Base-by-base conservation (phyloP, 2,329 filamentous ascomycete species). In the Atkinsonella hypoxylon region DNA sequence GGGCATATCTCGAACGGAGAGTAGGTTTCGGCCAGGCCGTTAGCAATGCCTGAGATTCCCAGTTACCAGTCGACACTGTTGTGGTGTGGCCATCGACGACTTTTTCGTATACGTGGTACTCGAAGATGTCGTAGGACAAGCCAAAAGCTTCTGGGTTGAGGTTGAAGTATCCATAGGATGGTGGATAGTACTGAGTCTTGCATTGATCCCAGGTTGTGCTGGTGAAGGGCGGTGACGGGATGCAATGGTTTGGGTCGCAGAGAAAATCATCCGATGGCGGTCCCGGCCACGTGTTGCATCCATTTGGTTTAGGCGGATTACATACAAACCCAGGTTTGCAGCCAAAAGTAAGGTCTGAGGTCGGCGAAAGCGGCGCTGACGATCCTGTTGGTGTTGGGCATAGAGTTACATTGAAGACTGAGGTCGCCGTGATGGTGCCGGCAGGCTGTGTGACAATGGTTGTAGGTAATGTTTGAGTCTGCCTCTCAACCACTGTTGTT, bases 81-180 rank as follows among this genome's bases (percentile, higher is more conserved):
- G 64, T 70, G 2, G 67, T 60, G 10, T 64, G 61, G 26, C 67
- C 67, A 30, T 65, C 56, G 7, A 68, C 50, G 2, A 65, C 60
- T 50, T 65, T 65, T 5, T 69, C 57, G 11, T 70, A 58, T 1
- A 67, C 57, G 5, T 74, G 59, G 22, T 71, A 64, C 18, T 72
- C 70, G 53, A 84, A 86, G 17, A 86, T 81, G 41, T 75, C 76
- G 52, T 78, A 82, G 47, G 71, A 76, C 15, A 87, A 67, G 4
- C 82, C 82, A 52, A 87, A 87, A 0, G 71, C 71, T 1, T 69
- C 62, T 0, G 83, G 69, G 50, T 81, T 70, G n/a, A 87, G 70
- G 52, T 85, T 75, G 66, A 81, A 87, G 61, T 85, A 86, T 3
- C 74, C 78, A 12, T 56, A 54, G 3, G 58, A 56, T 1, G 75